Base-by-base conservation (phyloP, 139 green algal genomes). In the Ettlia oleoabundans region DNA sequence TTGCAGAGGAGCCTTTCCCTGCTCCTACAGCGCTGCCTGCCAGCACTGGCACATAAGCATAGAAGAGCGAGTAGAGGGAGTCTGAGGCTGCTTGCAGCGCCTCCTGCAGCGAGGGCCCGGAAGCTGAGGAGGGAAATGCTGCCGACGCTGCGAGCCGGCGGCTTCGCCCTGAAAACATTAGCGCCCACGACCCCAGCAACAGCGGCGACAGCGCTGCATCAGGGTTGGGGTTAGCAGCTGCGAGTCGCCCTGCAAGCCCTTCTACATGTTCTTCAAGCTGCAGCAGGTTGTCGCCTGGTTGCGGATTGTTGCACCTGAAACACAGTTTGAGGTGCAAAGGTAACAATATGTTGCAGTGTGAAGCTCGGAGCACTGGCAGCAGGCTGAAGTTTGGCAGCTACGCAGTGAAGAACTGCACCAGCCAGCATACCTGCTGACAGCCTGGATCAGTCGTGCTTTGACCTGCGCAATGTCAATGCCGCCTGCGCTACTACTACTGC, bases 261-360 rank as follows among this genome's bases (percentile, higher is more conserved):
- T 68, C 73, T 24, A 80, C 73, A 10, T 22, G 30, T 0, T 40
- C 47, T 37, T 80, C 73, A 24, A 80, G 26, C 26, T 33, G 3
- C 33, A 67, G 43, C 24, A 9, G 73, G 53, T 64, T 69, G 35
- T 80, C 53, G 9, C 73, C 73, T 30, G 52, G 52, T 37, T 28
- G 73, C 10, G 73, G 73, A 38, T 80, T 80, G 73, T 80, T 80
- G 73, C 73, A 68, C 28, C 71, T 78, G n/a, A n/a, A n/a, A n/a
- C 42, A 41, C 0, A 1, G 4, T 8, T 6, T 18, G 8, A 10
- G 32, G 4, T 18, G 1, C 2, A 35, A 8, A 13, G 19, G 62
- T 7, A 19, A 2, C 6, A 40, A 2, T 21, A 53, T 73, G 66
- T 22, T 33, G 4, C 13, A 9, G 13, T 32, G 37, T 4, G n/a